Evolutionary conservation across 345 rosid genomes (phyloP).

Genomic region (Psidium guajava): DNA sequence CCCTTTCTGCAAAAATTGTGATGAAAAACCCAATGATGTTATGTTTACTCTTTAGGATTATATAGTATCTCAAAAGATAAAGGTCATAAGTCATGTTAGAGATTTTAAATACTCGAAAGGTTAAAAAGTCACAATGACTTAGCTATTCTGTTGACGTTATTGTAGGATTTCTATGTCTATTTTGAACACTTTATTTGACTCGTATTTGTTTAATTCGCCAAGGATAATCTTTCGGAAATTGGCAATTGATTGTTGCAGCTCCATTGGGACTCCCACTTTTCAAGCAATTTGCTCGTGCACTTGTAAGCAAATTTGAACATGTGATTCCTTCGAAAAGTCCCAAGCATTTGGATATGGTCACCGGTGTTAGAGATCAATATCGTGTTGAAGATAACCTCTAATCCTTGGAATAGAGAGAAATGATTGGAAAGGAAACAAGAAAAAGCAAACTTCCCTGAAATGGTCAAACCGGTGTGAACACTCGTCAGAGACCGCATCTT

Average conservation of each 20-base stretch:
- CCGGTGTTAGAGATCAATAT: neutral
- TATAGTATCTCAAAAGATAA: too few relatives aligned
- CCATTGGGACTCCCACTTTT: neutral
- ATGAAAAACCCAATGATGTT: too few relatives aligned
- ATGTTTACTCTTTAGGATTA: too few relatives aligned
- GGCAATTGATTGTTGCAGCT: neutral
- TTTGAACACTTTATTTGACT: neutral
- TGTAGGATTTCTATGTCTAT: neutral
- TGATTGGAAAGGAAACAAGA: neutral
- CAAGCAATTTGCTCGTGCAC: neutral
- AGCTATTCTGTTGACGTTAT: neutral
- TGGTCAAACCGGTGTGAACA: neutral
- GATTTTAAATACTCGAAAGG: too few relatives aligned
- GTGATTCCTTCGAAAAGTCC: neutral
- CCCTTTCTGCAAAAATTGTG: too few relatives aligned
- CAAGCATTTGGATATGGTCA: neutral
- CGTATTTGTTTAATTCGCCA: neutral
- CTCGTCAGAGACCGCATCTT: neutral
- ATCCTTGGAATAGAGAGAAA: neutral
- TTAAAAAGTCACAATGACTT: neutral
- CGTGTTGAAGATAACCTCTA: neutral
- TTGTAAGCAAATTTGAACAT: neutral
- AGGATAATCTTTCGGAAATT: neutral
- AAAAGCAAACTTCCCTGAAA: too few relatives aligned
- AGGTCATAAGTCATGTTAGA: too few relatives aligned